A percentile compares a stretch with the other conserved stretches of the same genome.
Evolutionary conservation across 2,329 filamentous ascomycete species (phyloP).

Genomic region (Colletotrichum lini): DNA sequence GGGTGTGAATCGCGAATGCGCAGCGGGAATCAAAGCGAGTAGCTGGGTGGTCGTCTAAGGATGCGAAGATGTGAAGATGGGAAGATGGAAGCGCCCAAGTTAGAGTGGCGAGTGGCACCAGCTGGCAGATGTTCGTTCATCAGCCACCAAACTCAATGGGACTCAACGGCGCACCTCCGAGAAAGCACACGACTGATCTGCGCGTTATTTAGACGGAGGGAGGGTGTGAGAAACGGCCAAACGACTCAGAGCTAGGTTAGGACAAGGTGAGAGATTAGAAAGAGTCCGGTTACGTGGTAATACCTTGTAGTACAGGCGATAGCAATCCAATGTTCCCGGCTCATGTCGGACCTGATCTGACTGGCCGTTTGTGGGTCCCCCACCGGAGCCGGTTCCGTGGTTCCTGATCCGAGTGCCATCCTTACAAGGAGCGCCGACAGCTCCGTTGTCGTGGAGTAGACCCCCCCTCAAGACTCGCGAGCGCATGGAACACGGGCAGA

Average conservation of each 20-base stretch:
- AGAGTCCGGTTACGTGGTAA: too few species aligned
- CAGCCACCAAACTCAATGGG: too few species aligned
- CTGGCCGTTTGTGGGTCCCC: neutral
- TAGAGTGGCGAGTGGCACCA: conserved; percentile 4
- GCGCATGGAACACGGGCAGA: neutral
- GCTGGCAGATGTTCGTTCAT: neutral
- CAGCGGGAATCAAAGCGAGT: neutral
- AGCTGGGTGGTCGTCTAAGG: neutral
- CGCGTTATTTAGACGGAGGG: neutral
- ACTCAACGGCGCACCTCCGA: neutral
- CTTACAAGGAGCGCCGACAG: neutral
- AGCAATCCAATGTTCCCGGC: neutral
- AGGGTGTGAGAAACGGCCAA: neutral
- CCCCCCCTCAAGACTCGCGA: too few species aligned
- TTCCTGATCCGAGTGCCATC: neutral
- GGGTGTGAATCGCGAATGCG: neutral
- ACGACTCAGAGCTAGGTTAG: too few species aligned
- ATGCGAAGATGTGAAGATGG: neutral
- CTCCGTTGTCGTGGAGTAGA: neutral
- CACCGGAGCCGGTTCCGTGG: conserved; percentile 23
- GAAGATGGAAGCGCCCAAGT: neutral
- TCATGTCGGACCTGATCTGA: neutral
- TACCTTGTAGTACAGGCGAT: too few species aligned
- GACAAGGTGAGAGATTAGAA: too few species aligned
- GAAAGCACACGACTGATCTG: neutral